Evolutionary conservation across 1,139 yeast genomes (phyloP), one percentile per base, ranked within the genome.

Genomic region (Nakaseomyces sp.): DNA sequence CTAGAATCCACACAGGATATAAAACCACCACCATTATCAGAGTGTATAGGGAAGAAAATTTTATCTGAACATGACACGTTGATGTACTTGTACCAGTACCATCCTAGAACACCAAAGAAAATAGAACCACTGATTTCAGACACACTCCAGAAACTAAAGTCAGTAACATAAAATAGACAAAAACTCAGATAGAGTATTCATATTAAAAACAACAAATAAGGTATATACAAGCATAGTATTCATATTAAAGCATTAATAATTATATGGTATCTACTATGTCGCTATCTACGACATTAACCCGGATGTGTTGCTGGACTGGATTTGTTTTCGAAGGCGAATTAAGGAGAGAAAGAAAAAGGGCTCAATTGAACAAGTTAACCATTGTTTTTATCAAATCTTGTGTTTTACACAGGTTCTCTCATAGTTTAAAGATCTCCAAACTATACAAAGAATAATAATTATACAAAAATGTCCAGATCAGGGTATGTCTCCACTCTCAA

Each of bases 381-480:
- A n/a, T n/a, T n/a, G n/a, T n/a, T n/a, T n/a, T n/a, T n/a, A n/a
- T n/a, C n/a, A n/a, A n/a, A n/a, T n/a, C n/a, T n/a, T n/a, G n/a
- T n/a, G n/a, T n/a, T n/a, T n/a, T n/a, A n/a, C n/a, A n/a, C n/a
- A n/a, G n/a, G n/a, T n/a, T n/a, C 1, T 22, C 24, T 22, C 24
- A 22, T 22, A 22, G 24, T 2, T 9, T 9, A 22, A 7, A 22
- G 9, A 22, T 9, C 6, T 6, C 9, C 24, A 22, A 22, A 7
- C 6, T 22, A 26, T 16, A 37, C 35, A 17, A 22, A 25, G 22
- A 26, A 15, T 30, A 31, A 30, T 22, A 24, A 37, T n/a, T n/a
- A 17, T 29, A 33, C 32, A 37, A 45, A 22, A 37, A 54, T 54
- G 58, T 54, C 58, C 41, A 54, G 58, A 54, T 54, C 58, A 45